A percentile compares a stretch with the other conserved stretches of the same genome.
Conservation (phyloP, 805 yeast species). For the Kodamaea laetipori region DNA sequence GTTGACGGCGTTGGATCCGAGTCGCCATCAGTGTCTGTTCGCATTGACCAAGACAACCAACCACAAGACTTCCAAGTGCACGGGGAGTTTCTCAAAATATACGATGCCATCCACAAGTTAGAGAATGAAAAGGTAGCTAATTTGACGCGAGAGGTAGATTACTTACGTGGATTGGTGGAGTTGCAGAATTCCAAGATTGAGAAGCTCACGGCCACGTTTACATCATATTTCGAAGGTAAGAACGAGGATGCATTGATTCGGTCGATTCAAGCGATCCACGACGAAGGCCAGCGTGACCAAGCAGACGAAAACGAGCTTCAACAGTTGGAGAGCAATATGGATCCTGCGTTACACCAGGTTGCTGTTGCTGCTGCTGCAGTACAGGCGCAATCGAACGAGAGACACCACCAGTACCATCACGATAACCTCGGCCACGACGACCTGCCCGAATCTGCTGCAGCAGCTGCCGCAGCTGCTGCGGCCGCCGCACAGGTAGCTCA, state of each 20-base stretch:
- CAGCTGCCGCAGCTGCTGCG: constrained; percentile 13
- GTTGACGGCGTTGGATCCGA: constrained; percentile 6
- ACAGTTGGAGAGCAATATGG: constrained; percentile 39
- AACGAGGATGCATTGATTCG: constrained; percentile 31
- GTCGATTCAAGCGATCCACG: constrained; percentile 33
- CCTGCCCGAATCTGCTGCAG: constrained; percentile 12
- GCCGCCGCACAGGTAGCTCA: constrained; percentile 11
- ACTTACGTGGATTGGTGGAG: constrained; percentile 38
- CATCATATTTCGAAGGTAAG: constrained; percentile 35
- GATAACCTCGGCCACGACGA: constrained; percentile 12
- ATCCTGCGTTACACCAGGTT: constrained; percentile 44
- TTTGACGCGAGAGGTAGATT: constrained; percentile 35
- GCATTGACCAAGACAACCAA: constrained; percentile 2
- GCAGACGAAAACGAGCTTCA: constrained; percentile 15
- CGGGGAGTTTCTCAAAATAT: constrained; percentile 11
- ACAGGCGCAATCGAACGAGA: constrained; percentile 20
- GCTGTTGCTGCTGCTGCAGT: constrained; percentile 43
- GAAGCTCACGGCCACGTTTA: constrained; percentile 36
- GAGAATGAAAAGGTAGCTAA: constrained; percentile 31
- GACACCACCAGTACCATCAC: constrained; percentile 8
- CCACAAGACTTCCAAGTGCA: constrained; percentile 11
- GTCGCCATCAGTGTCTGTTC: not conserved
- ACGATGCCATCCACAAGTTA: constrained; percentile 19
- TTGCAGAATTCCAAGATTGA: constrained; percentile 42
- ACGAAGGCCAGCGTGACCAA: constrained; percentile 21